Base-by-base conservation (phyloP, 768 basidiomycete genomes). In the Rhodotorula toruloides region DNA sequence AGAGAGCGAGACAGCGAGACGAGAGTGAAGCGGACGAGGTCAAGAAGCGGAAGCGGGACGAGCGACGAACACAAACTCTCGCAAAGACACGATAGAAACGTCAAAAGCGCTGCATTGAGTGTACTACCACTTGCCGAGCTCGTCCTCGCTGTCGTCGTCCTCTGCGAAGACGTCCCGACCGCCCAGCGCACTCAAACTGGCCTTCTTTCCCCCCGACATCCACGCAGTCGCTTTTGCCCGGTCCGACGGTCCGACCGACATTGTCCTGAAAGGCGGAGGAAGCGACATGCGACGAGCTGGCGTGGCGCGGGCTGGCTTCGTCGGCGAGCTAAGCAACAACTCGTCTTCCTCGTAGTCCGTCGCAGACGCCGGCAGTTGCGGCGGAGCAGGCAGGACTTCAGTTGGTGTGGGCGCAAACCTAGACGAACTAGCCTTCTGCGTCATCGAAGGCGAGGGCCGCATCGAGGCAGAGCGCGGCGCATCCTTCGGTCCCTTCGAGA, bases 191-290 rank as follows among this genome's bases (percentile, higher is more conserved):
- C 40, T 53, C 59, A 61, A 43, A n/a, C n/a, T n/a, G n/a, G n/a
- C n/a, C n/a, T n/a, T n/a, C n/a, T n/a, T n/a, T n/a, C n/a, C n/a
- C n/a, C n/a, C n/a, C n/a, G n/a, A n/a, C n/a, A n/a, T n/a, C n/a
- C n/a, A n/a, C n/a, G n/a, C n/a, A n/a, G n/a, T n/a, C n/a, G n/a
- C n/a, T n/a, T n/a, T n/a, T n/a, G n/a, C n/a, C n/a, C n/a, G n/a
- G n/a, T n/a, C n/a, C n/a, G n/a, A n/a, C 50, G 40, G 34, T 14
- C 37, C 46, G 47, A 34, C 48, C 36, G 54, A 62, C 40, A 39
- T 39, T 13, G 52, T 37, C 52, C 52, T 13, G 13, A 13, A 16
- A 25, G 44, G 11, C 44, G 44, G 12, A 11, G 13, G 13, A 25
- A 46, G 44, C 9, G 44, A 8, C 21, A 12, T 22, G n/a, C 44